phyloP scores from a whole-genome alignment of 371 early-diverging fungal genomes.

The Fennellomyces sp. region DNA sequence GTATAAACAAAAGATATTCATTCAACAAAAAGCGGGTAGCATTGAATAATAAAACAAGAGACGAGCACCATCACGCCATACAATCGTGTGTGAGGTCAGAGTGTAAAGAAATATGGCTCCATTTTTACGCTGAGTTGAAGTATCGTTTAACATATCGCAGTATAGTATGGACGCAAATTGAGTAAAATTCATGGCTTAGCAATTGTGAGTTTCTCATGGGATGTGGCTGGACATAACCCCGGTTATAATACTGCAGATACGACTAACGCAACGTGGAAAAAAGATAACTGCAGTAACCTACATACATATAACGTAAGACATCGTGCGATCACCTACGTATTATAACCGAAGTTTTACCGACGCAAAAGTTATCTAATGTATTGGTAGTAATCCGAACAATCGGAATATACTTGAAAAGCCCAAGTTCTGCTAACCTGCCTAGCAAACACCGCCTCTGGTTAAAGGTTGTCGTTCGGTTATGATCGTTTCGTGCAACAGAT shows the following conservation, averaged over 20 bases:
- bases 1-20: too few relatives aligned
- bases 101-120: too few relatives aligned
- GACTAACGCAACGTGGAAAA: neutral
- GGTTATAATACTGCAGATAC: neutral
- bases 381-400: neutral
- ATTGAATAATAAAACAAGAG: too few relatives aligned
- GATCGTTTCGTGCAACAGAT: too few relatives aligned
- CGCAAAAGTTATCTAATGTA: neutral
- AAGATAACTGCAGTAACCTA: neutral
- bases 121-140: too few relatives aligned
- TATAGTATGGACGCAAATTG: neutral
- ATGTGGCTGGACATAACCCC: neutral
- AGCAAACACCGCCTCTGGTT: neutral
- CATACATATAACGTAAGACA: too few relatives aligned
- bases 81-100: too few relatives aligned
- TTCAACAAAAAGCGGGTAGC: too few relatives aligned
- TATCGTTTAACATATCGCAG: neutral
- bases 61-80: too few relatives aligned
- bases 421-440: neutral
- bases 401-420: neutral
- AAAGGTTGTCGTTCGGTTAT: neutral
- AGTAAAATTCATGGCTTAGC: neutral
- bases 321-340: too few relatives aligned
- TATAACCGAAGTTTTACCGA: neutral
- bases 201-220: neutral